Evolutionary conservation across 192 early-diverging fungal species (phyloP).

Genomic region (Chytriomyces sp.): DNA sequence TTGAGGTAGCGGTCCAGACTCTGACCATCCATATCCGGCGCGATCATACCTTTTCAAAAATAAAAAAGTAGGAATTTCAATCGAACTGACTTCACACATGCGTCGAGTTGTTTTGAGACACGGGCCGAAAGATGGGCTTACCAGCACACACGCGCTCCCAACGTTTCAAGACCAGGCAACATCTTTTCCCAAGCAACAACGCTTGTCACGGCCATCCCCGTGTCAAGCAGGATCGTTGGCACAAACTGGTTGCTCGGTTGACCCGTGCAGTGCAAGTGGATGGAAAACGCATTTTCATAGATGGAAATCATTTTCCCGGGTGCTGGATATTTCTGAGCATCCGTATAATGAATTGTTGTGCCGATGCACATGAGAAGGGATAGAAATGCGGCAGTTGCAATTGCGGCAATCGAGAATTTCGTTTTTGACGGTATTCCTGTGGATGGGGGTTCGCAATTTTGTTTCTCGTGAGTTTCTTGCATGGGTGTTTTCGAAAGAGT

Average conservation of each 20-base stretch:
- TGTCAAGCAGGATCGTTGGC: constrained; percentile 33
- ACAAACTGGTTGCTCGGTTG: background rate
- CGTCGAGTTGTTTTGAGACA: background rate
- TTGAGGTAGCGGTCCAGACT: constrained; percentile 29
- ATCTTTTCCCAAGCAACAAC: constrained; percentile 15
- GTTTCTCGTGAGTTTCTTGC: no score
- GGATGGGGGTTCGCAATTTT: no score
- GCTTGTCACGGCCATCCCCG: constrained; percentile 16
- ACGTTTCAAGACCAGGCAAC: background rate
- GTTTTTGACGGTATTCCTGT: no score
- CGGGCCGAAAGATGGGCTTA: background rate
- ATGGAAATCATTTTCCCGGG: constrained; percentile 17
- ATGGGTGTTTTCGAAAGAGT: no score
- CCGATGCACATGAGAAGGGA: constrained; percentile 10
- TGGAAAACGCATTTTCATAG: background rate
- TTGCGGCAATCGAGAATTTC: background rate
- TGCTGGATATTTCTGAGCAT: constrained; percentile 1
- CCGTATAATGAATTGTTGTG: constrained; percentile 9
- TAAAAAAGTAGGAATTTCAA: background rate
- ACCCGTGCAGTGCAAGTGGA: constrained; percentile 19
- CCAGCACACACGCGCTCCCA: constrained; percentile 17
- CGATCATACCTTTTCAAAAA: background rate
- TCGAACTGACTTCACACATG: background rate
- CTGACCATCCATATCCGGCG: constrained; percentile 24
- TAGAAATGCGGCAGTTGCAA: background rate